Percentiles rank a stretch among this genome's conserved stretches.
These are phyloP conservation scores for Boletus coccyginus DNA, from an alignment of 768 basidiomycete genomes.

Conservation along the genomic window DNA sequence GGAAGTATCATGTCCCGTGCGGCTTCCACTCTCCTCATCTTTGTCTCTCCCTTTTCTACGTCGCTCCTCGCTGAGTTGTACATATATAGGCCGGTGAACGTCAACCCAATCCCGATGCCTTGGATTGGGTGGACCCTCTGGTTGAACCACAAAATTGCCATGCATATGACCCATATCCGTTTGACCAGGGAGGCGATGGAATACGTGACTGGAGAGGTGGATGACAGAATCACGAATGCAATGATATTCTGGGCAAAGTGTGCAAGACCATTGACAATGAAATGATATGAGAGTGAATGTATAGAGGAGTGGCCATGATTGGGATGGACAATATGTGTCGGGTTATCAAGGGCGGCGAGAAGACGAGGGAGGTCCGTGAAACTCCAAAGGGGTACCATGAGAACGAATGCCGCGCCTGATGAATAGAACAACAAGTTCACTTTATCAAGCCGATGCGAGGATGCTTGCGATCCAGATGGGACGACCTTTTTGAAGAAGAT, in stretches of 20 bases:
- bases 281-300: slow-evolving; percentile 74
- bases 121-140: slow-evolving; percentile 84
- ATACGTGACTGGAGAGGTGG: slow-evolving; percentile 97
- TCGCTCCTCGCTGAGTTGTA: slow-evolving; percentile 94
- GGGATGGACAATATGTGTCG: slow-evolving; percentile 44
- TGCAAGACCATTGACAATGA: slow-evolving; percentile 91
- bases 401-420: slow-evolving; percentile 86
- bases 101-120: slow-evolving; percentile 85
- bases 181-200: slow-evolving; percentile 98
- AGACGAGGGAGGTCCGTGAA: slow-evolving; percentile 82
- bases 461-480: slow-evolving; percentile 55
- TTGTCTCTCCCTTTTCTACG: slow-evolving; percentile 90
- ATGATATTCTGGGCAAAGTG: slow-evolving; percentile 98
- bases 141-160: slow-evolving; percentile 95
- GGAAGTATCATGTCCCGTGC: slow-evolving; percentile 68
- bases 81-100: slow-evolving; percentile 90
- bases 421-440: slow-evolving; percentile 95
- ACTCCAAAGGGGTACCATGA: slow-evolving; percentile 96
- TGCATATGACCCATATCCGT: slow-evolving; percentile 96
- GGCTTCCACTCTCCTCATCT: slow-evolving; percentile 75
- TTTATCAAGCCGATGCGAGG: slow-evolving; percentile 88
- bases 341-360: slow-evolving; percentile 42
- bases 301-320: slow-evolving; percentile 44
- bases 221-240: slow-evolving; percentile 93
- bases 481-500: slow-evolving; percentile 99